Evolutionary conservation across 805 yeast genomes (phyloP), one percentile per base, ranked within the genome.

Genomic region (Schizosaccharomyces osmophilus): DNA sequence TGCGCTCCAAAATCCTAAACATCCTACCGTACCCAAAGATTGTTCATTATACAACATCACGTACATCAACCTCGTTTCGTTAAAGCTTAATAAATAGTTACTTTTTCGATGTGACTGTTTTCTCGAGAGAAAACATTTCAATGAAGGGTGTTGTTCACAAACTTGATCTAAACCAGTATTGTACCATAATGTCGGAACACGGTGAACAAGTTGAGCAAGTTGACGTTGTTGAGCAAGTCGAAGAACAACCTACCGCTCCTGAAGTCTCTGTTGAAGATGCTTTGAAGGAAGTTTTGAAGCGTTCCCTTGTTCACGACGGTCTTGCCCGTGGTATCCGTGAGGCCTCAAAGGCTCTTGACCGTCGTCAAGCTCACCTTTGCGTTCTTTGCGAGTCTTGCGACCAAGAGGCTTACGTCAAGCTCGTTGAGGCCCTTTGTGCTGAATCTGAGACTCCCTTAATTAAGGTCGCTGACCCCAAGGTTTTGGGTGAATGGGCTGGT

Each of bases 401-500:
- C 73, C 98, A 93, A 83, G 94, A 82, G 72, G 83, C 93, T 70
- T 93, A 93, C 81, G 80, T 85, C 76, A 88, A 89, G 81, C 86
- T 93, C 77, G 94, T 93, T 73, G 97, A 93, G 85, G 97, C 97
- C 80, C 84, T 93, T 75, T 90, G 97, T 82, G 87, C 89, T 82
- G 95, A 87, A 79, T 82, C 83, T 78, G 86, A 87, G 81, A 87
- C 90, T 71, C 97, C 98, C 73, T 82, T 93, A 78, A 86, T 93
- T 85, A 93, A 93, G 85, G 97, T 93, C 72, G 86, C 97, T 72
- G 98, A 93, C 76, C 96, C 97, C 75, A 93, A 93, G 85, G 86
- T 87, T 82, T 84, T 93, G 76, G 99, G 99, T 83, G 97, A 93
- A 83, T 93, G 98, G 98, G 97, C 97, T 74, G 98, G 98, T 85